These are phyloP conservation scores for Parafenestella ontariensis DNA, from an alignment of 2,329 filamentous ascomycete species.

Conservation along the genomic window DNA sequence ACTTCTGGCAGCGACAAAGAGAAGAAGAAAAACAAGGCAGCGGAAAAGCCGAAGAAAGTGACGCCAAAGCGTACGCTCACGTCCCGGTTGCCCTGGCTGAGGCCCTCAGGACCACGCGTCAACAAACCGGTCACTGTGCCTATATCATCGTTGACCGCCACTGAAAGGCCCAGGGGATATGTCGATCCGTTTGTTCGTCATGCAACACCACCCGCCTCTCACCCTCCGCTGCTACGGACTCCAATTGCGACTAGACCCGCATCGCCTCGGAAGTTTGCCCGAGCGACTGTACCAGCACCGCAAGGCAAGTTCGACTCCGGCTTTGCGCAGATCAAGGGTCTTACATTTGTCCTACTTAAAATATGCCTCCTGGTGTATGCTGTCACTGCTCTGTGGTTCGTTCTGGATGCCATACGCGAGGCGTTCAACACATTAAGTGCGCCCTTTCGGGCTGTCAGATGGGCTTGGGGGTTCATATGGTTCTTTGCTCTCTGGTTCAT, in stretches of 20 bases:
- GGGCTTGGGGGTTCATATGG: conserved; percentile 16
- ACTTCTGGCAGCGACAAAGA: conserved; percentile 8
- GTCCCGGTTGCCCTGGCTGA: conserved; percentile 37
- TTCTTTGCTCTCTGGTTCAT: conserved; percentile 4
- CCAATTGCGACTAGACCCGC: conserved; percentile 12
- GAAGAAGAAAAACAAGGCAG: conserved; percentile 4
- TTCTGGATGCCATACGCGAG: conserved; percentile 36
- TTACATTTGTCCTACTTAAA: conserved; percentile 23
- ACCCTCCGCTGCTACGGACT: neutral
- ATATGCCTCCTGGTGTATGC: conserved; percentile 29
- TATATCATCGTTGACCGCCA: neutral
- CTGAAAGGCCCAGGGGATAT: conserved; percentile 11
- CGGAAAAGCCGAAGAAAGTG: conserved; percentile 2
- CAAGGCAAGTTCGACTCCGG: conserved; percentile 30
- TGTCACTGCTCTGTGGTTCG: conserved; percentile 36
- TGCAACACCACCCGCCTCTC: conserved; percentile 8
- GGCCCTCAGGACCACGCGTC: conserved; percentile 18
- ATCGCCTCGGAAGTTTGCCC: conserved; percentile 18
- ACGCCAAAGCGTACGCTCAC: conserved; percentile 15
- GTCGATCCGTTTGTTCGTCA: conserved; percentile 26
- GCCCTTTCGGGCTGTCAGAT: conserved; percentile 27
- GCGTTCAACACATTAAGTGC: conserved; percentile 29
- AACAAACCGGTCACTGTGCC: conserved; percentile 17
- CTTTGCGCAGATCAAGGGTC: conserved; percentile 27
- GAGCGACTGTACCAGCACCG: neutral